Percentiles rank a stretch among this genome's conserved stretches.
phyloP scores from a whole-genome alignment of 257 asterid genomes.

The Solanum megistacrolobum region DNA sequence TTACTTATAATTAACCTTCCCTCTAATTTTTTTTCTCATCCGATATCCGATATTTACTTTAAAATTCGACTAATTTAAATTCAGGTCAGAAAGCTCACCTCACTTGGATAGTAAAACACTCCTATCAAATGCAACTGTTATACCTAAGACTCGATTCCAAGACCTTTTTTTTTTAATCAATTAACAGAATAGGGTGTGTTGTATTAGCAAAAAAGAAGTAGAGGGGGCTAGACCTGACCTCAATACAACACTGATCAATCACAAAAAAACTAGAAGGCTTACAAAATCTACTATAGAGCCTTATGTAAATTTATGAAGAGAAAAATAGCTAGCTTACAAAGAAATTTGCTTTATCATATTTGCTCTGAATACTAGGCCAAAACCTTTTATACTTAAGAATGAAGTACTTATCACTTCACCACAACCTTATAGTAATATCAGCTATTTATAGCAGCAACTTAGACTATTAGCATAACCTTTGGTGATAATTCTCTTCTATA shows the following conservation, averaged over 20 bases:
- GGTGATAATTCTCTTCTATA: not conserved
- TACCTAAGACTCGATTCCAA: accelerated
- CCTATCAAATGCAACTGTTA: not conserved
- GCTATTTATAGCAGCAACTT: not conserved
- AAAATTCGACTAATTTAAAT: not conserved
- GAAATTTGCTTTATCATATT: too few relatives aligned
- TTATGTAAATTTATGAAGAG: too few relatives aligned
- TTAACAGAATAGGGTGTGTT: too few relatives aligned
- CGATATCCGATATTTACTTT: not conserved
- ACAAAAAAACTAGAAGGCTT: too few relatives aligned
- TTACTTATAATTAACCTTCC: too few relatives aligned
- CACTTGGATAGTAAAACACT: not conserved
- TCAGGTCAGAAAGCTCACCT: not conserved
- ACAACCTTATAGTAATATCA: not conserved
- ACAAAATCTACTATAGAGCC: too few relatives aligned
- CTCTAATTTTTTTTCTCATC: too few relatives aligned
- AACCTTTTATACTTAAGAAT: not conserved
- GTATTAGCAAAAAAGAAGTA: too few relatives aligned
- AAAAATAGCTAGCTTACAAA: too few relatives aligned
- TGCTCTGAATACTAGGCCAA: too few relatives aligned
- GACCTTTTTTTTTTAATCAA: not conserved
- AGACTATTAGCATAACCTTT: not conserved
- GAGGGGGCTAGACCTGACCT: too few relatives aligned
- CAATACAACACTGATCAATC: too few relatives aligned
- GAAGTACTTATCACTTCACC: not conserved